Evolutionary conservation across 2,329 filamentous ascomycete species (phyloP).

Genomic region (Cladophialophora carrionii): DNA sequence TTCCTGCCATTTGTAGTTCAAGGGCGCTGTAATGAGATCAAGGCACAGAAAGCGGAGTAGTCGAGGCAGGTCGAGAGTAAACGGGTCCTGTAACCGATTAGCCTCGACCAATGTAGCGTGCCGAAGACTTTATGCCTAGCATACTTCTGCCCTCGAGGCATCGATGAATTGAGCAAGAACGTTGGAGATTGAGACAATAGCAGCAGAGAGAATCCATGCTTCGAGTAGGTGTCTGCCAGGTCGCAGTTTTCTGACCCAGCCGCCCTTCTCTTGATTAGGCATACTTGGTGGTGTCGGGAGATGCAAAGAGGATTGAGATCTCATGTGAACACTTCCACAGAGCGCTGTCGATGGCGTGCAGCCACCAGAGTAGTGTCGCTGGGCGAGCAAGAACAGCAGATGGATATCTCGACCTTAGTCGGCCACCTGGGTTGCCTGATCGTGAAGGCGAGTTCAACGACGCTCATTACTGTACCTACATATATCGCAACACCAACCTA

Average conservation of each 20-base stretch:
- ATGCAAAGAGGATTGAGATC: neutral
- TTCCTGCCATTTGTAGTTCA: conserved; percentile 63
- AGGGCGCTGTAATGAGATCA: conserved; percentile 58
- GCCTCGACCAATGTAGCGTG: neutral
- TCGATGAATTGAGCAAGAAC: conserved; percentile 59
- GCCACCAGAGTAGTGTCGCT: neutral
- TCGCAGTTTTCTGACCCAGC: conserved; percentile 9
- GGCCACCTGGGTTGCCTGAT: neutral
- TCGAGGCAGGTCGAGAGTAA: conserved; percentile 53
- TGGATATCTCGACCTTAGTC: neutral
- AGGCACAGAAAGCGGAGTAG: conserved; percentile 60
- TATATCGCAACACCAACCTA: too few relatives aligned
- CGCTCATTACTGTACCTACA: too few relatives aligned
- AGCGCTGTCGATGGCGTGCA: neutral
- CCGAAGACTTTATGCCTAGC: neutral
- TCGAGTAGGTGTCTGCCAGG: conserved; percentile 55
- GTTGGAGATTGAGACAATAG: conserved; percentile 59
- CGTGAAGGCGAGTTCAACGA: neutral
- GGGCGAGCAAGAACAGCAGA: neutral
- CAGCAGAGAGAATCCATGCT: conserved; percentile 58
- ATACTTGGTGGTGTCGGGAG: neutral
- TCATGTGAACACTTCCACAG: neutral
- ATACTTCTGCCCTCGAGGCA: conserved; percentile 53
- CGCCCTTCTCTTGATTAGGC: neutral
- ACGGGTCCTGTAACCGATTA: conserved; percentile 43